phyloP scores from a whole-genome alignment of 495 filamentous ascomycete genomes.

The Aspergillus panamensis region DNA sequence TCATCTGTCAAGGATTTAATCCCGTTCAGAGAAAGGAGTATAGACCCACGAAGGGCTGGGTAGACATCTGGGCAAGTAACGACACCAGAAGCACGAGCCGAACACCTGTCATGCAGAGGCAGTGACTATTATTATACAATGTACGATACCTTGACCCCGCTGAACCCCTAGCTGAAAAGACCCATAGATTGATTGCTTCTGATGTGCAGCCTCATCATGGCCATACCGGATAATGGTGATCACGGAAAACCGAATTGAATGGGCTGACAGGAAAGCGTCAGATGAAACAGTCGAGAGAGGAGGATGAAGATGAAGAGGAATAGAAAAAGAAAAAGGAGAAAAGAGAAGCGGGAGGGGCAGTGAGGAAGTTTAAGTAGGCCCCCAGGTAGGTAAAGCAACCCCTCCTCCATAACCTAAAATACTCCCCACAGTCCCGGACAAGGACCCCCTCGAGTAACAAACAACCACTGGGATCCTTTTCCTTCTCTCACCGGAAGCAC shows the following conservation, averaged over 20 bases:
- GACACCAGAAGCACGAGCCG: conserved; percentile 24
- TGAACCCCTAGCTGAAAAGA: conserved; percentile 34
- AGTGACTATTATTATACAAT: conserved; percentile 48
- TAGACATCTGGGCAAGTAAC: not conserved
- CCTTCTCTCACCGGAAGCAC: conserved; percentile 7
- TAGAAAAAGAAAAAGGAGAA: conserved; percentile 15
- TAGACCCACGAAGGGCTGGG: not conserved
- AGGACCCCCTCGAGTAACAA: not conserved
- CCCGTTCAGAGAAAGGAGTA: not conserved
- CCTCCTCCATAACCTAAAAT: not conserved
- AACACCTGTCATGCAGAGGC: conserved; percentile 61
- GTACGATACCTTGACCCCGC: conserved; percentile 57
- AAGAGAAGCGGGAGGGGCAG: conserved; percentile 9
- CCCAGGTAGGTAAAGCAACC: no score
- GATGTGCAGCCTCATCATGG: conserved; percentile 36
- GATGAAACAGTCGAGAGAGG: conserved; percentile 7
- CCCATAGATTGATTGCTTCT: conserved; percentile 22
- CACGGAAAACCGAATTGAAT: not conserved
- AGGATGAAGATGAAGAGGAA: conserved; percentile 4
- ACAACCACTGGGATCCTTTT: not conserved
- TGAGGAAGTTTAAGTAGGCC: not conserved
- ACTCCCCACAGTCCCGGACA: not conserved
- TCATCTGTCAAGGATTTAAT: not conserved
- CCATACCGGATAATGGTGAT: conserved; percentile 29
- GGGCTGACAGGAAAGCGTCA: not conserved